phyloP scores from a whole-genome alignment of 116 monocot genomes.

The Dioscorea cayenensis region DNA sequence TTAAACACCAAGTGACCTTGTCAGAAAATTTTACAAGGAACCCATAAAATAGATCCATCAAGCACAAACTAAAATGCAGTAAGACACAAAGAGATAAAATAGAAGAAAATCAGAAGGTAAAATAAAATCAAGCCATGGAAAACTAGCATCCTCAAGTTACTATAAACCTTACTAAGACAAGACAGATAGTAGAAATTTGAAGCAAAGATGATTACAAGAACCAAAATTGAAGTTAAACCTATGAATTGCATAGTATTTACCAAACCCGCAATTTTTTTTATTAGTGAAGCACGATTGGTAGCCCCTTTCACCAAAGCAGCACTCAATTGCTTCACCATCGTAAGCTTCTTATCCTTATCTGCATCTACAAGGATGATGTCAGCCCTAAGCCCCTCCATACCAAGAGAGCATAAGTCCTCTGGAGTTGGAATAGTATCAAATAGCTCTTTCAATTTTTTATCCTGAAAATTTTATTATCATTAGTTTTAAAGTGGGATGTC shows the following conservation, averaged over 20 bases:
- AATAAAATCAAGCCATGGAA: too few relatives aligned
- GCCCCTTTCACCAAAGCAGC: slow-evolving; percentile 76
- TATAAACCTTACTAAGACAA: too few relatives aligned
- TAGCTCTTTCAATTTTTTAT: slow-evolving; percentile 82
- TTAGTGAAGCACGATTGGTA: slow-evolving; percentile 62
- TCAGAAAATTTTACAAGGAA: too few relatives aligned
- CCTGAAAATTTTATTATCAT: slow-evolving; percentile 33
- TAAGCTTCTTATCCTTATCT: slow-evolving; percentile 92
- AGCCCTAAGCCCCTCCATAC: slow-evolving; percentile 63
- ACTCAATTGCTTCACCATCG: slow-evolving; percentile 84
- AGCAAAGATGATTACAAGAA: too few relatives aligned
- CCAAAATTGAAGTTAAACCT: not conserved
- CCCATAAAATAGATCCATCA: not conserved
- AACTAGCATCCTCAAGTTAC: too few relatives aligned
- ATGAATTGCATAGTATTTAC: slow-evolving; percentile 30
- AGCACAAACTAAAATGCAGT: not conserved
- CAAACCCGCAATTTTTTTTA: slow-evolving; percentile 91
- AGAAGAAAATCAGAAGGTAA: too few relatives aligned
- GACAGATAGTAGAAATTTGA: too few relatives aligned
- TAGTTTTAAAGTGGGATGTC: too few relatives aligned
- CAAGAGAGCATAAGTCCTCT: slow-evolving; percentile 74
- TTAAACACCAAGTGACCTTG: too few relatives aligned
- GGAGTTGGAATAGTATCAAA: slow-evolving; percentile 75
- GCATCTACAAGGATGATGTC: slow-evolving; percentile 92
- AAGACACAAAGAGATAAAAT: not conserved